Evolutionary conservation across 2,329 filamentous ascomycete species (phyloP), one percentile per base, ranked within the genome.

Genomic region (Daldinia sp.): DNA sequence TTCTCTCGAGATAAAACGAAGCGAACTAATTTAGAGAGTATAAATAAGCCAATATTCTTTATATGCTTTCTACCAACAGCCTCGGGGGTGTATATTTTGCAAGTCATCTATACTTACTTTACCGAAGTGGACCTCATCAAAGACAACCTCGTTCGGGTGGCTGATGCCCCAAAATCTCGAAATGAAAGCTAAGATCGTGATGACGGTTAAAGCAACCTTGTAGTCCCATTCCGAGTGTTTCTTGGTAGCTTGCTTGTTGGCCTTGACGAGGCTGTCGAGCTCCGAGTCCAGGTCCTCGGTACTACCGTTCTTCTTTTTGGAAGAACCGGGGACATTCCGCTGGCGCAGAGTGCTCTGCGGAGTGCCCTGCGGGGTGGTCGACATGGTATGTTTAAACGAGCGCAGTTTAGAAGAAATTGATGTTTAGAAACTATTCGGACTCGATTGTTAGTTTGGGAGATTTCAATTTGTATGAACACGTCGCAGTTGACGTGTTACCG

Each of bases 111-210:
- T 48, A 44, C 86, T 67, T 85, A 98, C 95, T 92, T 99, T 99
- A 84, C 96, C 96, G 81, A 99, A 99, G 83, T 99, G 96, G 65
- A 99, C 96, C 82, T 99, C 96, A 79, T 99, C 96, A 78, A 99
- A 99, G 56, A 99, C 96, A 63, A 99, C 96, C 84, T 98, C 92
- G 78, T 97, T 91, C 15, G 96, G 96, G 81, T 98, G 94, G 79
- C 88, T 93, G 79, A 99, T 98, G 70, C 94, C 94, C 89, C 92
- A 98, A 85, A 99, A 99, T 70, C 96, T 88, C 54, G 96, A 98
- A 70, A 94, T 78, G 78, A 99, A 98, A 56, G 93, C 95, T 73
- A 98, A 83, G 30, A 89, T 76, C 1, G 95, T 98, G 78, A 97
- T 90, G 73, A 97, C 79, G 35, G 82, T 81, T 67, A 98, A 87